Evolutionary conservation across 2,329 filamentous ascomycete species (phyloP).

Genomic region (Aspergillus novofumigatus): DNA sequence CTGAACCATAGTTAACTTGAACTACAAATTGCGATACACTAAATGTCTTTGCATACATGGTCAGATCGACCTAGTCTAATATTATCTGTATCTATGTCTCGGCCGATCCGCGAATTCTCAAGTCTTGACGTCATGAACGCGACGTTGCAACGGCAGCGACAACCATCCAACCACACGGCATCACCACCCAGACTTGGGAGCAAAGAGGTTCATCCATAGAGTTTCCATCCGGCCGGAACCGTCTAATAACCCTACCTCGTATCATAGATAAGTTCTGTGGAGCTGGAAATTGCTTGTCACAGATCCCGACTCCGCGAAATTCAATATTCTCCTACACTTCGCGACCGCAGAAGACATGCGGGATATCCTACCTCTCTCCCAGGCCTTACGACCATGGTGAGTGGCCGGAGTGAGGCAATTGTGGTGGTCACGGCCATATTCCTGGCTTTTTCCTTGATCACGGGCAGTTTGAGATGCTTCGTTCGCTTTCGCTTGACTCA

Average conservation of each 20-base stretch:
- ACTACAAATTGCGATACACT: background rate
- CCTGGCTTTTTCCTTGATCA: conserved; percentile 16
- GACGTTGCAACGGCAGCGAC: background rate
- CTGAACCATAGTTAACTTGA: background rate
- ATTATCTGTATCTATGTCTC: no score
- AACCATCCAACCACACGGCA: background rate
- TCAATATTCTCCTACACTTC: background rate
- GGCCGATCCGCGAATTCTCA: no score
- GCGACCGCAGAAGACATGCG: background rate
- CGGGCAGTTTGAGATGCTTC: conserved; percentile 24
- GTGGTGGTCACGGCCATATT: conserved; percentile 14
- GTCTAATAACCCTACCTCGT: no score
- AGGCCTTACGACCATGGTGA: background rate
- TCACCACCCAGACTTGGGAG: background rate
- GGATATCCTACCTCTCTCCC: background rate
- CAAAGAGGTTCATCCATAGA: background rate
- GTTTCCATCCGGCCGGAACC: no score
- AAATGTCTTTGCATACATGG: no score
- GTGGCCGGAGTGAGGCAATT: background rate
- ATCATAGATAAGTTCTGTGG: background rate
- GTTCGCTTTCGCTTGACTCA: conserved; percentile 23
- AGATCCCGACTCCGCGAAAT: background rate
- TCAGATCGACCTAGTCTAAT: background rate
- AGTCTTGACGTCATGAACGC: background rate
- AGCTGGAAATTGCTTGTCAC: background rate